These are phyloP conservation scores for Phialophora tarda DNA, from an alignment of 2,329 filamentous ascomycete species.

Conservation along the genomic window DNA sequence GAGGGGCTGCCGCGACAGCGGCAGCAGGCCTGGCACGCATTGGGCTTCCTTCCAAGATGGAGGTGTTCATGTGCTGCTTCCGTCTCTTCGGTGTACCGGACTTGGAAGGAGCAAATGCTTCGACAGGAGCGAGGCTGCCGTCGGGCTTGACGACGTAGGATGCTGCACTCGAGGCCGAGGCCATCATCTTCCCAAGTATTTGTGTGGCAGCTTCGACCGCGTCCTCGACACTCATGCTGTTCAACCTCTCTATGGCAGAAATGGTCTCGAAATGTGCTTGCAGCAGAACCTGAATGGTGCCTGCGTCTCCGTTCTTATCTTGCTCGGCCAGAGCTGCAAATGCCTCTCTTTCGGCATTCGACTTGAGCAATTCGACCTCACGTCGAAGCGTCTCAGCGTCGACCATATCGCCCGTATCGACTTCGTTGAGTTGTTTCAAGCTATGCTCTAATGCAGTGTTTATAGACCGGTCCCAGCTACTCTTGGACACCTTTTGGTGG, in stretches of 20 bases:
- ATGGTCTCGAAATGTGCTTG: slow-evolving; percentile 92
- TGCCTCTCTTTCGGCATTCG: slow-evolving; percentile 79
- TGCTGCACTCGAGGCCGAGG: slow-evolving; percentile 73
- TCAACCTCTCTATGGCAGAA: slow-evolving; percentile 78
- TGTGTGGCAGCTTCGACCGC: slow-evolving; percentile 79
- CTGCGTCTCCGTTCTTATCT: slow-evolving; percentile 79
- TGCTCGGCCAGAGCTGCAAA: slow-evolving; percentile 79
- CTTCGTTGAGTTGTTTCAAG: slow-evolving; percentile 74
- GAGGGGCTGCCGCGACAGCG: slow-evolving; percentile 41
- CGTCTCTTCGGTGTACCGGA: slow-evolving; percentile 77
- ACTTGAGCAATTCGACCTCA: slow-evolving; percentile 85
- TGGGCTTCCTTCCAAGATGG: slow-evolving; percentile 53
- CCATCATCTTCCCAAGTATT: slow-evolving; percentile 77
- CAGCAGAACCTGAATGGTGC: slow-evolving; percentile 79
- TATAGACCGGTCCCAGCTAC: slow-evolving; percentile 84
- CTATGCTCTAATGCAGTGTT: slow-evolving; percentile 88
- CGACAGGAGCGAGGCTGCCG: slow-evolving; percentile 61
- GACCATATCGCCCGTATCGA: slow-evolving; percentile 68
- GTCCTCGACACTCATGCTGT: slow-evolving; percentile 80
- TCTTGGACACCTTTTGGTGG: slow-evolving; percentile 79
- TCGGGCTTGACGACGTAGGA: slow-evolving; percentile 91
- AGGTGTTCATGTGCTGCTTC: slow-evolving; percentile 49
- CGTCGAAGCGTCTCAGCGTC: slow-evolving; percentile 75
- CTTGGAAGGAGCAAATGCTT: slow-evolving; percentile 72
- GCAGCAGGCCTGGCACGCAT: slow-evolving; percentile 53